Evolutionary conservation across 495 filamentous ascomycete species (phyloP).

Genomic region (Trypethelium eluteriae): DNA sequence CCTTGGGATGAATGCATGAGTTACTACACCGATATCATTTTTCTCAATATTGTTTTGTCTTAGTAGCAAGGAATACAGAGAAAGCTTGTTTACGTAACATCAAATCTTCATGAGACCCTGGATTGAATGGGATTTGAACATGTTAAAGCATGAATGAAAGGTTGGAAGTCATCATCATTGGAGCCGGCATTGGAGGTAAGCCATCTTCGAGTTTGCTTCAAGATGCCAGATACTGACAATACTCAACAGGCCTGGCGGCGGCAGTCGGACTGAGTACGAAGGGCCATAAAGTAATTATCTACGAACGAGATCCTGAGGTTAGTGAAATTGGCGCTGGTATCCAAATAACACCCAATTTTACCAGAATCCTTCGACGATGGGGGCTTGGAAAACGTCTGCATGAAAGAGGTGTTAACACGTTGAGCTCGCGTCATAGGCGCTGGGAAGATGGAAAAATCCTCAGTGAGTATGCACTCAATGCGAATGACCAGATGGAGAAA

Average conservation of each 20-base stretch:
- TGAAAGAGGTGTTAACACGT: conserved; percentile 3
- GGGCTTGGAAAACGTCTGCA: conserved; percentile 17
- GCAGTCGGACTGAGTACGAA: conserved; percentile 1
- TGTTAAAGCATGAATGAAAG: background rate
- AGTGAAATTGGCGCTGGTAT: conserved; percentile 42
- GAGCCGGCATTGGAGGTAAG: conserved; percentile 3
- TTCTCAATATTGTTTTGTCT: too few relatives aligned
- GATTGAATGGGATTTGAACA: background rate
- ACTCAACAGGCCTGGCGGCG: background rate
- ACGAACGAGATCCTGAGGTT: conserved; percentile 1
- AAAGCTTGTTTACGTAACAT: too few relatives aligned
- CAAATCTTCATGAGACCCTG: background rate
- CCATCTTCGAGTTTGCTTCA: background rate
- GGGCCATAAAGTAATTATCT: conserved; percentile 13
- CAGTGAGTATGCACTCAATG: conserved; percentile 29
- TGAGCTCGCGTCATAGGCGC: conserved; percentile 24
- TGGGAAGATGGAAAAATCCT: conserved; percentile 35
- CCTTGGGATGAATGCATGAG: too few relatives aligned
- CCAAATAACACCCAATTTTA: conserved; percentile 41
- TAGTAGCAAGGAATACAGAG: too few relatives aligned
- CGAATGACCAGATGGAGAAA: conserved; percentile 30
- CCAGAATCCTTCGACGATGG: conserved; percentile 34
- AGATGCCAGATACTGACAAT: background rate
- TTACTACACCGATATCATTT: too few relatives aligned
- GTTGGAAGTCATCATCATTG: background rate